Evolutionary conservation across 78 protist genomes (phyloP).

Genomic region (Polysphondylium violaceum): DNA sequence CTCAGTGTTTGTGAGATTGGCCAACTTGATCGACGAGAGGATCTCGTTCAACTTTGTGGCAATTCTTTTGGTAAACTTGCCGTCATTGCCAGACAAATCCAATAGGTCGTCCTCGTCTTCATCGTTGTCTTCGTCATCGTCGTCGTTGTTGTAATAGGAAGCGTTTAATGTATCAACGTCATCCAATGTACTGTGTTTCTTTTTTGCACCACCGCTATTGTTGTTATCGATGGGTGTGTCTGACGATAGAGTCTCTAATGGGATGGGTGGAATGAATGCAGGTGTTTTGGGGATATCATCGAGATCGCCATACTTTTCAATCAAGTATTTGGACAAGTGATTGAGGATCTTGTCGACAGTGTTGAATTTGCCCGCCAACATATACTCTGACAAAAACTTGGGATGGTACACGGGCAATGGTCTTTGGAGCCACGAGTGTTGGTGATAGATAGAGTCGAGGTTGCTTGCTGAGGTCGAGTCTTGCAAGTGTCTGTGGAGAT

Average conservation of each 20-base stretch:
- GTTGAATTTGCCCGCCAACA: conserved; percentile 79
- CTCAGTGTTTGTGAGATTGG: conserved; percentile 10
- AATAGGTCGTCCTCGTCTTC: neutral
- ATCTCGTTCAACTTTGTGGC: conserved; percentile 46
- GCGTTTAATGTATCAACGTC: conserved; percentile 33
- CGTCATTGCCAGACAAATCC: neutral
- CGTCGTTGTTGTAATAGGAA: neutral
- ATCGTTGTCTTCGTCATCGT: neutral
- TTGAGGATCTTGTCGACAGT: conserved; percentile 46
- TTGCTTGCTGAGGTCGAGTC: neutral
- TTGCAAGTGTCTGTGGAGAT: conserved; percentile 3
- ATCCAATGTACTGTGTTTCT: neutral
- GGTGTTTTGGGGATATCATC: conserved; percentile 30
- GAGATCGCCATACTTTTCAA: conserved; percentile 5
- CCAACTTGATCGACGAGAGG: conserved; percentile 36
- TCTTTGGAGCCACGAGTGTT: conserved; percentile 26
- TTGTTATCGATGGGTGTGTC: neutral
- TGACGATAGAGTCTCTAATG: neutral
- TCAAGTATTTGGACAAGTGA: conserved; percentile 22
- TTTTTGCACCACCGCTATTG: neutral
- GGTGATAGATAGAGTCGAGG: conserved; percentile 31
- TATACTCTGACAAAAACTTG: conserved; percentile 46
- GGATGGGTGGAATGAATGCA: conserved; percentile 16
- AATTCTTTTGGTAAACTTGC: conserved; percentile 23
- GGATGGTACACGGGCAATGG: conserved; percentile 76